A percentile compares a stretch with the other conserved stretches of the same genome.
phyloP scores from a whole-genome alignment of 257 asterid species.

The Primulina tabacum region DNA sequence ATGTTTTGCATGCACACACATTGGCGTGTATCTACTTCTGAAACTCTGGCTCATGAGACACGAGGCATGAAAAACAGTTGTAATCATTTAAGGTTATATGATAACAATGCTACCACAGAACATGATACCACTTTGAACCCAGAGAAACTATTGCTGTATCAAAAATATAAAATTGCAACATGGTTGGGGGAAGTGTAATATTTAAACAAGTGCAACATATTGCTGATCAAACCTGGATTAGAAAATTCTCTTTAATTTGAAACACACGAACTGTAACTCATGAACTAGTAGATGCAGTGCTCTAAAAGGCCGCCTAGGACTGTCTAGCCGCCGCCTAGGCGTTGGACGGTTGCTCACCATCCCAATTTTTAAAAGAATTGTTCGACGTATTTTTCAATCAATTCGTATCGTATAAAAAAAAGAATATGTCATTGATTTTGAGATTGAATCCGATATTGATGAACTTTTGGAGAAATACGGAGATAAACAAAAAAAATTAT shows the following conservation, averaged over 20 bases:
- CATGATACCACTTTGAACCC: not conserved
- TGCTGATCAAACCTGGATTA: not conserved
- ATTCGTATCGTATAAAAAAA: too few relatives aligned
- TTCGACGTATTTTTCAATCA: too few relatives aligned
- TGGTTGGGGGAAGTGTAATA: conserved; percentile 1
- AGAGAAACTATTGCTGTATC: not conserved
- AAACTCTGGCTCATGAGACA: conserved; percentile 9
- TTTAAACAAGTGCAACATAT: conserved; percentile 5
- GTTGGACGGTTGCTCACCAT: too few relatives aligned
- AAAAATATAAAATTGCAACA: conserved; percentile 1
- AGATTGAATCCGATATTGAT: too few relatives aligned
- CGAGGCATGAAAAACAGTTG: conserved; percentile 11
- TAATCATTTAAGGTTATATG: not conserved
- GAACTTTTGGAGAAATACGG: too few relatives aligned
- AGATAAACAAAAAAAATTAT: too few relatives aligned
- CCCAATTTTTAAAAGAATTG: too few relatives aligned
- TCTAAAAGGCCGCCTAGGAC: too few relatives aligned
- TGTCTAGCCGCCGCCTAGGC: too few relatives aligned
- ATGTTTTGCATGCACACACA: conserved; percentile 12
- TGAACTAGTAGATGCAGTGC: not conserved
- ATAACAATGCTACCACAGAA: not conserved
- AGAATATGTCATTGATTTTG: too few relatives aligned
- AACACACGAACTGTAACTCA: not conserved
- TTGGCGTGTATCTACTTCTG: conserved; percentile 15
- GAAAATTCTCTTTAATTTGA: not conserved